Evolutionary conservation across 306 rosid species (phyloP), one percentile per base, ranked within the genome.

Genomic region (Prunus dulcis): DNA sequence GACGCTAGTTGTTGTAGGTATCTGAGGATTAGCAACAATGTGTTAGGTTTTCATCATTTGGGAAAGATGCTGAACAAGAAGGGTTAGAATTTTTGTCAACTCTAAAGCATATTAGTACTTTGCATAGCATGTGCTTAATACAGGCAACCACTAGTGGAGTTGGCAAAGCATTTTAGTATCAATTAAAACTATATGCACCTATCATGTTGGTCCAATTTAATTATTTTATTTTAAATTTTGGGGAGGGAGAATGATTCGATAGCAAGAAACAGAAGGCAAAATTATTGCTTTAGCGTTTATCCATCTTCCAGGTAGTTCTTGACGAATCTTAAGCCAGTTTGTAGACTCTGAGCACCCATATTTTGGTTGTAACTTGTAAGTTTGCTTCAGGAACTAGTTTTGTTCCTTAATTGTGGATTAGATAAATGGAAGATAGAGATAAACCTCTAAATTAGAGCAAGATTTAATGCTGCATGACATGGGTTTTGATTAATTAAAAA

Each of bases 111-210:
- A 3, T 5, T 12, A 12, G 52, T 3, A 47, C 15, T 13, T 10
- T 12, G 52, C 15, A 47, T 13, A 27, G 43, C 12, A 64, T 64
- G 68, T 47, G 57, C 58, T 20, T 6, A 7, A 38, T 19, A 49
- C 8, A 17, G 60, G 70, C 79, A 47, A 69, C 46, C 30, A 61
- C 70, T 14, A 32, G 71, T 70, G 76, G 56, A 61, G 27, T 45
- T 70, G 76, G 4, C 51, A 76, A 65, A 76, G 27, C 46, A 73
- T 46, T 27, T 12, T 23, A 28, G 67, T 65, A 64, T 50, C 63
- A 23, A 28, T 51, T 1, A 45, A 74, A 61, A 46, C 14, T 23
- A 38, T 1, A 38, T 38, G 43, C 43, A 1, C 43, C 1, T 38
- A 0, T 38, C 43, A 38, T 38, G 43, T 38, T 6, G 43, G 43